A percentile compares a stretch with the other conserved stretches of the same genome.
Evolutionary conservation across 257 asterid species (phyloP).

Genomic region (Ilex aquifolium): DNA sequence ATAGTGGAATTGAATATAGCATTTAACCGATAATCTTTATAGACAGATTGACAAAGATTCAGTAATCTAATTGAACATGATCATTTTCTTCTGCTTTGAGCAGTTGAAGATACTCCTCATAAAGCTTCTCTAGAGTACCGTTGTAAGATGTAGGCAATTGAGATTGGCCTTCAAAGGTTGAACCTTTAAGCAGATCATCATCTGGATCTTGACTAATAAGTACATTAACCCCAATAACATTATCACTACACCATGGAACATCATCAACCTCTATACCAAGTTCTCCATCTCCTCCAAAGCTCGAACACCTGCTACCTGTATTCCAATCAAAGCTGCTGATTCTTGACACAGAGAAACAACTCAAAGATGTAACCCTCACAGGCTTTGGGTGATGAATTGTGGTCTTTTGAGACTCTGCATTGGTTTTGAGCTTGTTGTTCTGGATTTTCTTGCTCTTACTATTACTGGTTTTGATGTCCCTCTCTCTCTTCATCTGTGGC

Average conservation of each 20-base stretch:
- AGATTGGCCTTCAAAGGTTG: neutral
- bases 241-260: neutral
- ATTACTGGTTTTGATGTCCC: neutral
- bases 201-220: conserved; percentile 1
- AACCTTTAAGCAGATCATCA: conserved; percentile 4
- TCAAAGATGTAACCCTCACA: no score
- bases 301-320: neutral
- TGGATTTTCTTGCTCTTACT: neutral
- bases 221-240: neutral
- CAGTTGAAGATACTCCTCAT: conserved; percentile 25
- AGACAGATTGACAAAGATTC: no score
- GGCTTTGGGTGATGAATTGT: neutral
- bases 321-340: neutral
- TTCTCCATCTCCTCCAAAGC: neutral
- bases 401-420: neutral
- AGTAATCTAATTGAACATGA: no score
- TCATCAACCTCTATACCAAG: neutral
- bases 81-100: neutral
- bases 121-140: conserved; percentile 12
- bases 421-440: neutral
- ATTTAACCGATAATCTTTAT: no score
- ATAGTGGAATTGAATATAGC: no score
- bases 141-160: neutral
- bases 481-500: neutral
- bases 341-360: no score